Evolutionary conservation across 1,284 basidiomycete genomes (phyloP).

Genomic region (Ganoderma meredithae): DNA sequence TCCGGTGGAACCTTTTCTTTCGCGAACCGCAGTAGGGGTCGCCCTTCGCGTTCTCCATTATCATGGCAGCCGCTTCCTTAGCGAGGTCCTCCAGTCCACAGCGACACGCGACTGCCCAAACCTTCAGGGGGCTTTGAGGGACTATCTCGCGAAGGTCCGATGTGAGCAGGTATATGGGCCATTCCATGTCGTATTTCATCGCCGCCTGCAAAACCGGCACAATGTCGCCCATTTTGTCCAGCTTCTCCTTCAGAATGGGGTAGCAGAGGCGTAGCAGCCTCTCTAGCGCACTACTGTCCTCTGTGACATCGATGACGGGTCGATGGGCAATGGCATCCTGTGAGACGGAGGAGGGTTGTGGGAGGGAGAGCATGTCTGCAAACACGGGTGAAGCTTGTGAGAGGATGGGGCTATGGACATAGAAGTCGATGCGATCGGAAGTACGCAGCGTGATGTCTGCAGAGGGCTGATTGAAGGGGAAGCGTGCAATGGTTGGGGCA

Average conservation of each 20-base stretch:
- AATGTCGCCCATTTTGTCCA: slow-evolving; percentile 22
- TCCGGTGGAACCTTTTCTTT: no score
- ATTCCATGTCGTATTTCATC: slow-evolving; percentile 32
- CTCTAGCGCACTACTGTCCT: slow-evolving; percentile 43
- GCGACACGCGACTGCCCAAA: slow-evolving; percentile 27
- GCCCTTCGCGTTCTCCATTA: not conserved
- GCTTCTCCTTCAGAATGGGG: slow-evolving; percentile 37
- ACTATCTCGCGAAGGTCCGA: slow-evolving; percentile 16
- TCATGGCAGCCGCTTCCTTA: slow-evolving; percentile 3
- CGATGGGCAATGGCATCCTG: not conserved
- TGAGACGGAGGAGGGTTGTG: slow-evolving; percentile 11
- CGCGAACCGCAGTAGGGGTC: not conserved
- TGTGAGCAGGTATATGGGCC: slow-evolving; percentile 19
- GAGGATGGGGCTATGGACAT: slow-evolving; percentile 29
- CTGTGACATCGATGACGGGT: slow-evolving; percentile 40
- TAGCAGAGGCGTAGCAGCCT: slow-evolving; percentile 49
- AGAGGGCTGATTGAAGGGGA: slow-evolving; percentile 17
- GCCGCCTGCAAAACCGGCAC: slow-evolving; percentile 23
- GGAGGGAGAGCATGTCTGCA: slow-evolving; percentile 27
- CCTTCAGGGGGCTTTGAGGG: slow-evolving; percentile 11
- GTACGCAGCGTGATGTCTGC: slow-evolving; percentile 21
- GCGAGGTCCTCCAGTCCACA: slow-evolving; percentile 20
- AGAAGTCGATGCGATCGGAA: slow-evolving; percentile 19
- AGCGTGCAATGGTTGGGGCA: not conserved
- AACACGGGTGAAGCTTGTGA: slow-evolving; percentile 31